Conservation (phyloP, 129 eudicot species). For the Escallonia rubra region DNA sequence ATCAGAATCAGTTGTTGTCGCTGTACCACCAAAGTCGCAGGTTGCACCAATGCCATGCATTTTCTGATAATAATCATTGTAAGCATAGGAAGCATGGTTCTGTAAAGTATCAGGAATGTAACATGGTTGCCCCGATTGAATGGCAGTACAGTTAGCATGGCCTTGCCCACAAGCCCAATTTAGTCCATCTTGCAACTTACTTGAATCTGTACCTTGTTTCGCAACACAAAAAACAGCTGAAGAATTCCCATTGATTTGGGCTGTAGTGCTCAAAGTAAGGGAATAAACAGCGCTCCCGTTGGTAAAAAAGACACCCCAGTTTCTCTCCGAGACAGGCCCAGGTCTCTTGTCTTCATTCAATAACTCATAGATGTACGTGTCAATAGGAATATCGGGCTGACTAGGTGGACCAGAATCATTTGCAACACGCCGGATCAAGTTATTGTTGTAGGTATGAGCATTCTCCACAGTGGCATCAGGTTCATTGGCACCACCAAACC, state of each 20-base stretch:
- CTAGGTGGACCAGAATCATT: conserved; percentile 80
- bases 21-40: conserved; percentile 83
- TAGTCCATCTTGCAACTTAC: conserved; percentile 52
- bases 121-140: conserved; percentile 76
- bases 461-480: conserved; percentile 69
- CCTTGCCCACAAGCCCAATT: conserved; percentile 90
- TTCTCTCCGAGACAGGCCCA: conserved; percentile 69
- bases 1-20: conserved; percentile 48
- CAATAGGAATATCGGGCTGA: conserved; percentile 53
- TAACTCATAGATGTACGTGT: conserved; percentile 71
- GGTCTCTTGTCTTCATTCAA: conserved; percentile 64
- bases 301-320: conserved; percentile 60
- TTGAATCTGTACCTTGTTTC: conserved; percentile 45
- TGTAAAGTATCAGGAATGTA: conserved; percentile 61
- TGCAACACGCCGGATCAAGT: conserved; percentile 51
- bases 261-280: conserved; percentile 33
- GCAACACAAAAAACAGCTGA: conserved; percentile 64
- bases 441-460: conserved; percentile 59
- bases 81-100: conserved; percentile 86
- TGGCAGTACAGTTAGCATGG: conserved; percentile 67
- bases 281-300: conserved; percentile 68
- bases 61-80: conserved; percentile 78
- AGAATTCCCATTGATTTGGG: conserved; percentile 30
- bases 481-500: conserved; percentile 69
- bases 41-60: conserved; percentile 72